Conservation (phyloP, 352 stramenopile species). For the Phytophthora melonis region DNA sequence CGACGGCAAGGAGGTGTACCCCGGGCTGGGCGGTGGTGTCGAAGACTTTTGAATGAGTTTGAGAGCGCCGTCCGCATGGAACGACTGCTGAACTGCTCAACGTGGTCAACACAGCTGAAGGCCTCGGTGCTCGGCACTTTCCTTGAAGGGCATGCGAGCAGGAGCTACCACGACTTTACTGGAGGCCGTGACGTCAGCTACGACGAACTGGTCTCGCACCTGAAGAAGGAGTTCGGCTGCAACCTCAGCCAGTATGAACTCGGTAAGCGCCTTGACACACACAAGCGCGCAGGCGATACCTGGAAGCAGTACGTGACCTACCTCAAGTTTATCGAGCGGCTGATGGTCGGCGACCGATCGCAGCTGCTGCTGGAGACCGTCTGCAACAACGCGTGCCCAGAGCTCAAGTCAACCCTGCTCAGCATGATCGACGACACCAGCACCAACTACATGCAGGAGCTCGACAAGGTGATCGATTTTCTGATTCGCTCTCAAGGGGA, state of each 20-base stretch:
- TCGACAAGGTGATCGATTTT: slow-evolving; percentile 12
- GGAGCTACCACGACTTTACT: slow-evolving; percentile 8
- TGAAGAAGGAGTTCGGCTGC: slow-evolving; percentile 20
- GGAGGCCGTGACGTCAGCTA: neutral
- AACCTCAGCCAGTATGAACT: slow-evolving; percentile 21
- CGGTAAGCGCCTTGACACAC: slow-evolving; percentile 2
- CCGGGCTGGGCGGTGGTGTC: neutral
- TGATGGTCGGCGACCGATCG: slow-evolving; percentile 14
- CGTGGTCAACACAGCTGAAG: slow-evolving; percentile 7
- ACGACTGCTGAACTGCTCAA: slow-evolving; percentile 4
- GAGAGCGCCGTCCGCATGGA: slow-evolving; percentile 13
- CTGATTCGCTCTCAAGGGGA: slow-evolving; percentile 1
- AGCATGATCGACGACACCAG: slow-evolving; percentile 7
- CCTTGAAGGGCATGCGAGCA: slow-evolving; percentile 3
- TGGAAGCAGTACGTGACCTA: slow-evolving; percentile 19
- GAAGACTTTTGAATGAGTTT: slow-evolving; percentile 15
- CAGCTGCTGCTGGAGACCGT: slow-evolving; percentile 18
- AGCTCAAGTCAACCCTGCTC: slow-evolving; percentile 17
- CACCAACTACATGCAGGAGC: slow-evolving; percentile 3
- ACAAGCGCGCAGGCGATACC: slow-evolving; percentile 12
- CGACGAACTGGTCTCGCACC: neutral
- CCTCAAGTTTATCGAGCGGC: slow-evolving; percentile 12
- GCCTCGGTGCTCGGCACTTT: slow-evolving; percentile 16
- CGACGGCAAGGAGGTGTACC: slow-evolving; percentile 11
- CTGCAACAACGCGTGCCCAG: slow-evolving; percentile 9